phyloP scores from a whole-genome alignment of 2,329 filamentous ascomycete genomes.

The Tricladium varicosporioides region DNA sequence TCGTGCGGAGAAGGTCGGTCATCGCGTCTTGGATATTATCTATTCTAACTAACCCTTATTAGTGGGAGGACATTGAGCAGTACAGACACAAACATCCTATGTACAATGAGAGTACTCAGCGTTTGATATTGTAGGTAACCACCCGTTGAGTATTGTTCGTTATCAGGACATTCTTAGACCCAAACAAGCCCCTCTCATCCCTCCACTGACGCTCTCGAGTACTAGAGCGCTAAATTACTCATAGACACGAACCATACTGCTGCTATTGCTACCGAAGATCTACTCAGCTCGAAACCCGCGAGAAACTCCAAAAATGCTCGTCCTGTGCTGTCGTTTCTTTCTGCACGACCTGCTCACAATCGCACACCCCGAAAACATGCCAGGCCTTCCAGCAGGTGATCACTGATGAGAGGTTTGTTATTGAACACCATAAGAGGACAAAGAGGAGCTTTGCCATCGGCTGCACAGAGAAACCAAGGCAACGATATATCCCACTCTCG shows the following conservation, averaged over 20 bases:
- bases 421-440: conserved; percentile 9
- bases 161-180: not conserved
- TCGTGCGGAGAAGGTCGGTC: conserved; percentile 13
- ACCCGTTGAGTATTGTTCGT: not conserved
- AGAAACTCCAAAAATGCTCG: conserved; percentile 10
- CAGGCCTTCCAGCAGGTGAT: conserved; percentile 2
- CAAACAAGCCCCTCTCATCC: not conserved
- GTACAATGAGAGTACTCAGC: conserved; percentile 7
- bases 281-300: conserved; percentile 7
- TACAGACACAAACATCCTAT: conserved; percentile 4
- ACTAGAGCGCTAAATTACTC: not conserved
- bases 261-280: conserved; percentile 14
- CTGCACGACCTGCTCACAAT: conserved; percentile 11
- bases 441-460: conserved; percentile 2
- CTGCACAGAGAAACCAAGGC: conserved; percentile 12
- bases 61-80: conserved; percentile 13
- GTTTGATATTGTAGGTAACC: conserved; percentile 12
- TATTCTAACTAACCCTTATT: not conserved
- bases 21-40: not conserved
- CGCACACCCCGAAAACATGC: conserved; percentile 9
- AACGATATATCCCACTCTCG: conserved; percentile 16
- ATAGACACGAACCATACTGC: conserved; percentile 21
- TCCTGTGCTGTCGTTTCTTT: conserved; percentile 12
- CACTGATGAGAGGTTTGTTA: conserved; percentile 12
- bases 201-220: no score